Evolutionary conservation across 345 rosid genomes (phyloP).

Genomic region (Pelargonium nanum): DNA sequence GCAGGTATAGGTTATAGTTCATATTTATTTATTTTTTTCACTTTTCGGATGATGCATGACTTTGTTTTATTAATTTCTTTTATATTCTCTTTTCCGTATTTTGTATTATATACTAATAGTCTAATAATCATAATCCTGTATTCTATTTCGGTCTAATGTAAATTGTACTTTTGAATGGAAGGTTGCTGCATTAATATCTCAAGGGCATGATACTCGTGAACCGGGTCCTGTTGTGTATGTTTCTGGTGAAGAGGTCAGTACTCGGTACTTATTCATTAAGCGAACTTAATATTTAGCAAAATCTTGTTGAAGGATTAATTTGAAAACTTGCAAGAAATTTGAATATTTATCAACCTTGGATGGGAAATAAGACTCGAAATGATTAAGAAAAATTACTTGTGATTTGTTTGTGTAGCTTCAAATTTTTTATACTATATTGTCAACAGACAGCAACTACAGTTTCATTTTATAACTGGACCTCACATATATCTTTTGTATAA

Average conservation of each 20-base stretch:
- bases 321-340: not conserved
- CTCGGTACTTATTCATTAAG: not conserved
- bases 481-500: not conserved
- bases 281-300: too few species aligned
- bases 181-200: conserved; percentile 69
- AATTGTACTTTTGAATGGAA: conserved; percentile 20
- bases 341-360: not conserved
- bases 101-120: too few species aligned
- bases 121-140: conserved; percentile 12
- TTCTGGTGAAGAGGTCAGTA: conserved; percentile 88
- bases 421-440: too few species aligned
- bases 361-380: not conserved
- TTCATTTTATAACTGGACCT: not conserved
- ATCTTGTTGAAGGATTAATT: not conserved
- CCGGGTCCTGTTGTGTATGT: conserved; percentile 73
- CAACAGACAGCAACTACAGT: not conserved
- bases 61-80: too few species aligned
- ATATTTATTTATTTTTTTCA: too few species aligned
- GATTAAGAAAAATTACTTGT: too few species aligned
- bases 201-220: conserved; percentile 35
- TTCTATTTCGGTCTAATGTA: conserved; percentile 11
- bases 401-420: too few species aligned
- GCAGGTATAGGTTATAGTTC: conserved; percentile 40
- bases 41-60: too few species aligned
- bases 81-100: not conserved